A percentile compares a stretch with the other conserved stretches of the same genome.
Conservation (phyloP, 257 asterid genomes). For the Euphrasia confusa region DNA sequence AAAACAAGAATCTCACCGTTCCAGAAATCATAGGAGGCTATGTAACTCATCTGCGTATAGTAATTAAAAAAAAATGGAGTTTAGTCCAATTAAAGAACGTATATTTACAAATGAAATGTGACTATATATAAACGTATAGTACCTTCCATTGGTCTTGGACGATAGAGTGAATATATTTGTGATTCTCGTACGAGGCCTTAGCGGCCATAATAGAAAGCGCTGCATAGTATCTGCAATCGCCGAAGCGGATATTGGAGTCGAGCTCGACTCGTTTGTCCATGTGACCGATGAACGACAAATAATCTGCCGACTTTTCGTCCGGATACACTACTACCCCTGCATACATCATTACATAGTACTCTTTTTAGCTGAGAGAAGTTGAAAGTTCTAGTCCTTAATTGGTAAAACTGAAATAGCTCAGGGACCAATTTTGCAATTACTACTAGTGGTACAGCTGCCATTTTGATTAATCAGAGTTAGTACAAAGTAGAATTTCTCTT, state of each 20-base stretch:
- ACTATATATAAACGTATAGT: too few species aligned
- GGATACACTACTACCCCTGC: slow-evolving; percentile 31
- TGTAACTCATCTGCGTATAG: slow-evolving; percentile 43
- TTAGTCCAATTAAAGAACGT: neutral
- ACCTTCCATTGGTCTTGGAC: slow-evolving; percentile 37
- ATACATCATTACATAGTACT: neutral
- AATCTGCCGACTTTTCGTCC: slow-evolving; percentile 19
- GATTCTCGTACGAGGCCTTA: slow-evolving; percentile 45
- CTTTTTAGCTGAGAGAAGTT: neutral
- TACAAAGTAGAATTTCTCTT: too few species aligned
- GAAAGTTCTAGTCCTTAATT: too few species aligned
- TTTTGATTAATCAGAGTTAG: too few species aligned
- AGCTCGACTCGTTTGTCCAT: slow-evolving; percentile 29
- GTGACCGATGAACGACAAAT: slow-evolving; percentile 26
- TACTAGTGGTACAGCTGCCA: too few species aligned
- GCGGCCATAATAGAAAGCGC: slow-evolving; percentile 42
- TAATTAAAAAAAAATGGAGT: neutral
- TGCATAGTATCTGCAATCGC: slow-evolving; percentile 31
- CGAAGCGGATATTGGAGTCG: slow-evolving; percentile 16
- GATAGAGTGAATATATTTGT: slow-evolving; percentile 18
- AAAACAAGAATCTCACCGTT: slow-evolving; percentile 23
- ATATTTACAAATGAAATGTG: too few species aligned
- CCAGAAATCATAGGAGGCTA: slow-evolving; percentile 39
- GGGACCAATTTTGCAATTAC: too few species aligned
- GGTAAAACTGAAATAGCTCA: too few species aligned